Base-by-base conservation (phyloP, 208 protist genomes). In the Acanthamoeba polyphaga region DNA sequence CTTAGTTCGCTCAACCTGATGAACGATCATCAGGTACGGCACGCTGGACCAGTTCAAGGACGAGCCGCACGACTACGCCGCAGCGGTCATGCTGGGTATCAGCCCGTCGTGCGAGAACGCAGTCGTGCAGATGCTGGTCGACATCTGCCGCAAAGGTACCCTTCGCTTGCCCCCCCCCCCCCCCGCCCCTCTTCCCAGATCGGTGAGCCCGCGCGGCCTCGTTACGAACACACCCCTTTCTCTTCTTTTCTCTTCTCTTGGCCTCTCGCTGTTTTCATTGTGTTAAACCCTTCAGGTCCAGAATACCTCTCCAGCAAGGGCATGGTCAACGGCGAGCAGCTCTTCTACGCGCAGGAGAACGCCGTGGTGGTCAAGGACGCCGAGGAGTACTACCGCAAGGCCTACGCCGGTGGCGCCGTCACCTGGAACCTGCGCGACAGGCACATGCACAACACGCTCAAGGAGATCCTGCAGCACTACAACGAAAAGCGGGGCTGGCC, bases 371-470 rank as follows among this genome's bases (percentile, higher is more conserved):
- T 93, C 3, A 93, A 80, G n/a, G 89, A 80, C 32, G 89, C 89
- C 15, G 89, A 93, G 89, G 58, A 72, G 19, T 93, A 93, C 89
- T 93, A 93, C 89, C 32, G 89, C 32, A 94, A 95, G 55, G 53
- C 92, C 13, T 72, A 94, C 38, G 78, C 66, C n/a, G 74, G 92
- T 55, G 85, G 92, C 34, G 78, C 58, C 19, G 80, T 80, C 29
- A 93, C 85, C 12, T 93, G 92, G 82, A 93, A 95, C 46, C 34
- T 95, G 62, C 29, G 74, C 15, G 92, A 93, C 51, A 32, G 49
- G 9, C 92, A 93, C 60, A 93, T 95, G 74, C 60, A 80, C 66
- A 78, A 93, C 58, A 95, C 85, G 1, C 32, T 89, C 32, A 64
- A 80, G 49, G 53, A 92, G 38, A 49, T 95, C 53, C 80, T 93